Evolutionary conservation across 2,329 filamentous ascomycete genomes (phyloP), one percentile per base, ranked within the genome.

Genomic region (Phoma sp.): DNA sequence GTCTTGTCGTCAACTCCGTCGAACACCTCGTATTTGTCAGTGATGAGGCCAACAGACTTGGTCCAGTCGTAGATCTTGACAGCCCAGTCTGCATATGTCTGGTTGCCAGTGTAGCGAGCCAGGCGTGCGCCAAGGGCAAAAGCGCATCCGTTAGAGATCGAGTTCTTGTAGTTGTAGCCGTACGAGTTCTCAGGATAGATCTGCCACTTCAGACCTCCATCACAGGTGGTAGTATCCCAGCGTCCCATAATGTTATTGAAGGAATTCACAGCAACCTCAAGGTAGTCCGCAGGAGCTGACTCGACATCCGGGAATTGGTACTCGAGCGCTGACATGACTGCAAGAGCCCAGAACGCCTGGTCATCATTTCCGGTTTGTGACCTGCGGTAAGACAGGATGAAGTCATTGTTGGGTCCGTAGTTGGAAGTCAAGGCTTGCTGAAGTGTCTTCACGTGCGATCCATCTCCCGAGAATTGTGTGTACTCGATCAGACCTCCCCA

Each of bases 91-190:
- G 68, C 64, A 43, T 76, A 76, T n/a, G 68, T 72, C 30, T 82
- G 72, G 65, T 90, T 87, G 13, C 85, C 85, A 0, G 87, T 90
- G 55, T 85, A 86, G 41, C 87, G 84, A 24, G 87, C 89, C 11
- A 93, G 80, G 14, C 90, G 87, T 1, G 91, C 89, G 4, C 88
- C 87, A 10, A 96, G 81, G 66, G 93, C 88, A 74, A 96, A 93
- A 70, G 95, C 86, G n/a, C 86, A 87, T 37, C 89, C 90, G 72
- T 95, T 95, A 57, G 87, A 87, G 63, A 93, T 85, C 13, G 86
- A 83, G 77, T 93, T 93, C 76, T 93, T 95, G 82, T 96, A 95
- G 67, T 86, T 82, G 71, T 92, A 87, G 11, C 91, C 91, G 39
- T 71, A 69, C 58, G 86, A 86, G 70, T 96, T 93, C 64, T 83